Evolutionary conservation across 2,329 filamentous ascomycete species (phyloP).

Genomic region (Zymoseptoria ardabiliae): DNA sequence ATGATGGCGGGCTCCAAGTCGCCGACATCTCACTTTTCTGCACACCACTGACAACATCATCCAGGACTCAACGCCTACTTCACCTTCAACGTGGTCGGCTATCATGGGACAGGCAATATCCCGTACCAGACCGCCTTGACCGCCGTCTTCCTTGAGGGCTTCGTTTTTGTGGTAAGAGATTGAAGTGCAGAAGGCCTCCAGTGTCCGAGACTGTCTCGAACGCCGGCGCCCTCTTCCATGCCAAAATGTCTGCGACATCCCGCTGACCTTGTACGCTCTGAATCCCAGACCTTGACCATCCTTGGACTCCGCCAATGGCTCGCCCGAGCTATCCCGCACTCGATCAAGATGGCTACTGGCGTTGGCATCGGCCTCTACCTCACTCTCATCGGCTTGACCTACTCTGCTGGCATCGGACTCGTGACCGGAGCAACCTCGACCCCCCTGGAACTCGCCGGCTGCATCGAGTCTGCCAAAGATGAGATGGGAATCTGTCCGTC

Average conservation of each 20-base stretch:
- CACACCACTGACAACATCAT: neutral
- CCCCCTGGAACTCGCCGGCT: slow-evolving; percentile 70
- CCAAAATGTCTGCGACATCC: too few species aligned
- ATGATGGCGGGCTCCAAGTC: neutral
- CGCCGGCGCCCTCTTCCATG: too few species aligned
- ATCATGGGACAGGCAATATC: slow-evolving; percentile 64
- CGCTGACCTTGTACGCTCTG: too few species aligned
- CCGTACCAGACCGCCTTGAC: slow-evolving; percentile 71
- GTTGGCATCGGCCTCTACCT: slow-evolving; percentile 81
- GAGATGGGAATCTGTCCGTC: slow-evolving; percentile 53
- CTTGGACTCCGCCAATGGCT: slow-evolving; percentile 83
- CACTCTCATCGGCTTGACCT: slow-evolving; percentile 67
- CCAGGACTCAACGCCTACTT: slow-evolving; percentile 74
- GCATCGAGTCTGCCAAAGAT: slow-evolving; percentile 45
- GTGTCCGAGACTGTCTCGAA: too few species aligned
- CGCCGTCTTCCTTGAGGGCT: slow-evolving; percentile 82
- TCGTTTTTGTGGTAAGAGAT: slow-evolving; percentile 80
- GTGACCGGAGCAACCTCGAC: slow-evolving; percentile 62
- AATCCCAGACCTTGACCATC: slow-evolving; percentile 65
- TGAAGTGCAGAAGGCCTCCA: too few species aligned
- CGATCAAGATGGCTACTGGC: slow-evolving; percentile 79
- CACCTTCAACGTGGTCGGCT: slow-evolving; percentile 71
- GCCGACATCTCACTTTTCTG: neutral
- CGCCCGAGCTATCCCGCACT: slow-evolving; percentile 71
- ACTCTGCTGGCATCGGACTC: slow-evolving; percentile 73